Conservation (phyloP, 2,329 filamentous ascomycete genomes). For the Herpomyces periplanetae region DNA sequence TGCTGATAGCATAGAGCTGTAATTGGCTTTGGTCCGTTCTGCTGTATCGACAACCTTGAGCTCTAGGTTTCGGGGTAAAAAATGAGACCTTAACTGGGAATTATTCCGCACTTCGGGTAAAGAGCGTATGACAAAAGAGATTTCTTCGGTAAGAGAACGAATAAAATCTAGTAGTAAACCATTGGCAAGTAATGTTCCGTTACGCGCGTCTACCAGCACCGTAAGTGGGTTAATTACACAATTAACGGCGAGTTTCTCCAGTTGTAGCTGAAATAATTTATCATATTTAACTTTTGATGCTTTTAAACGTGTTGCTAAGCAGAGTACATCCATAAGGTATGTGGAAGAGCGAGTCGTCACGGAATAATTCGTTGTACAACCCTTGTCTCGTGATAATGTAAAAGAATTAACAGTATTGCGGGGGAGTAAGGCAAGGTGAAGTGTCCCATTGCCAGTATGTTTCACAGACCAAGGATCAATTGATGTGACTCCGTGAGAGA, state of each 20-base stretch:
- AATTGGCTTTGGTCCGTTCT: too few relatives aligned
- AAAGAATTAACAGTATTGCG: too few relatives aligned
- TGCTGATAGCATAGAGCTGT: slow-evolving; percentile 26
- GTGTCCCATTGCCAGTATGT: slow-evolving; percentile 18
- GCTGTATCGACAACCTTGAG: slow-evolving; percentile 18
- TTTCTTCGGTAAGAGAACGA: slow-evolving; percentile 29
- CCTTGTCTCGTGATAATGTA: too few relatives aligned
- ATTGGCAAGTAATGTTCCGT: slow-evolving; percentile 28
- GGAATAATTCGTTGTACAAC: slow-evolving; percentile 4
- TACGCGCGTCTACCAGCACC: slow-evolving; percentile 32
- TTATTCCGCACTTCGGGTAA: slow-evolving; percentile 31
- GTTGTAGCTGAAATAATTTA: slow-evolving; percentile 26
- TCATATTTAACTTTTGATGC: slow-evolving; percentile 3
- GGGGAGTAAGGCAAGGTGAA: slow-evolving; percentile 14
- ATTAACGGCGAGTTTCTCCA: slow-evolving; percentile 36
- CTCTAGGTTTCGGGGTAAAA: slow-evolving; percentile 5
- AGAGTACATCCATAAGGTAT: slow-evolving; percentile 1
- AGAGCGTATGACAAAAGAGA: slow-evolving; percentile 23
- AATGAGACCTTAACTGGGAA: slow-evolving; percentile 12
- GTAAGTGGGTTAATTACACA: slow-evolving; percentile 45
- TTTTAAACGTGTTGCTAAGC: slow-evolving; percentile 2
- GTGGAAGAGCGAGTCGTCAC: slow-evolving; percentile 4
- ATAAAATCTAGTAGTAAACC: slow-evolving; percentile 22
- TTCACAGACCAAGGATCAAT: slow-evolving; percentile 13
- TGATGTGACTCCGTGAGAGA: slow-evolving; percentile 16